Percentiles rank a stretch among this genome's conserved stretches.
Conservation (phyloP, 345 rosid genomes). For the Corchorus capsularis region DNA sequence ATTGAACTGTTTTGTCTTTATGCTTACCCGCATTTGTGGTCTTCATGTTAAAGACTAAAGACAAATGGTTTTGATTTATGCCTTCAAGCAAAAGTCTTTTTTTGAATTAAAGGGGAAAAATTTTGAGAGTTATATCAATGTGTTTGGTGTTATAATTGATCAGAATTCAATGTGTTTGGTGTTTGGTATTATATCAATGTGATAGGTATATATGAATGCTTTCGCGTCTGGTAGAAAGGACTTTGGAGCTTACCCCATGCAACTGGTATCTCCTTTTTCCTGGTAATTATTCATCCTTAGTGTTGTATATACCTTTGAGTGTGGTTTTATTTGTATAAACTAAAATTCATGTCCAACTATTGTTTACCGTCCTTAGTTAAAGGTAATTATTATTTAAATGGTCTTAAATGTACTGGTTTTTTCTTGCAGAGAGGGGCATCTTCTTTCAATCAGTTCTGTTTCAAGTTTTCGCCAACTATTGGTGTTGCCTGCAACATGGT, state of each 20-base stretch:
- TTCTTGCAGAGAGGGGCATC: conserved; percentile 58
- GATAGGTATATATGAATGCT: conserved; percentile 56
- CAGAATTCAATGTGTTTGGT: conserved; percentile 22
- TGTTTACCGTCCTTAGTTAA: neutral
- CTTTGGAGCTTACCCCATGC: conserved; percentile 45
- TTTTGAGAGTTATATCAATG: neutral
- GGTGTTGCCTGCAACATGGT: conserved; percentile 76
- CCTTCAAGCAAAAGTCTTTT: neutral
- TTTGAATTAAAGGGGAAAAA: neutral
- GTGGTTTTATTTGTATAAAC: neutral
- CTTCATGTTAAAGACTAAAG: neutral
- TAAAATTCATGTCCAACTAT: neutral
- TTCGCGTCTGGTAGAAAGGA: conserved; percentile 43
- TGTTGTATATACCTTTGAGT: conserved; percentile 23
- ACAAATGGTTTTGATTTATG: conserved; percentile 1
- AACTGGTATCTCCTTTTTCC: conserved; percentile 86
- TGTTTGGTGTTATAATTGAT: conserved; percentile 21
- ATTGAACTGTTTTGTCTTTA: neutral
- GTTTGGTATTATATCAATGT: conserved; percentile 10
- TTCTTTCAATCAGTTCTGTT: conserved; percentile 62
- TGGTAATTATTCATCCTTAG: conserved; percentile 63
- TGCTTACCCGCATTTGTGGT: neutral
- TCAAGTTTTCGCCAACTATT: conserved; percentile 66
- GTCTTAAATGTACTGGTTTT: conserved; percentile 6
- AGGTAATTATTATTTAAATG: conserved; percentile 9